Percentiles rank a stretch among this genome's conserved stretches.
These are phyloP conservation scores for Xylariaceae sp. DNA, from an alignment of 2,329 filamentous ascomycete genomes.

Conservation along the genomic window DNA sequence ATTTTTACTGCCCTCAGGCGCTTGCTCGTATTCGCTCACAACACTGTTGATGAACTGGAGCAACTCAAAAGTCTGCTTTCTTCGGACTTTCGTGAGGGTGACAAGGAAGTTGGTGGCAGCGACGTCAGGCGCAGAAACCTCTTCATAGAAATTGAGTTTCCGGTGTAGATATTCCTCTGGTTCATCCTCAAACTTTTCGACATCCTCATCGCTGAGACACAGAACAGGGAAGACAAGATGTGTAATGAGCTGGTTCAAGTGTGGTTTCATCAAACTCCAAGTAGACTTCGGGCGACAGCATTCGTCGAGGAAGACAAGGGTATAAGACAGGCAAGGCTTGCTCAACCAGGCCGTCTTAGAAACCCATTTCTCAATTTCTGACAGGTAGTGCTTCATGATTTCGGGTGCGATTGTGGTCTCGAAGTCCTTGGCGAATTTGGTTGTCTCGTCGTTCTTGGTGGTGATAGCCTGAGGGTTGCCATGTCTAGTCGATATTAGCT, in stretches of 20 bases:
- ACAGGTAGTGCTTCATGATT: conserved; percentile 92
- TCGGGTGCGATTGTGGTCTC: conserved; percentile 91
- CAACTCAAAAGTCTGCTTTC: conserved; percentile 95
- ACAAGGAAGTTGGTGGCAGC: conserved; percentile 97
- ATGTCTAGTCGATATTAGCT: conserved; percentile 65
- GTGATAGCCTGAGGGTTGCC: conserved; percentile 82
- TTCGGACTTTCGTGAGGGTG: conserved; percentile 89
- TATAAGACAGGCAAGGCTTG: conserved; percentile 91
- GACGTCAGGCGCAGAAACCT: conserved; percentile 92
- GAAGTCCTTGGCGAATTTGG: conserved; percentile 88
- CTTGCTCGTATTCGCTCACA: conserved; percentile 88
- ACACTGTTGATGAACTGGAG: conserved; percentile 94
- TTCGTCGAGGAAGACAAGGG: conserved; percentile 93
- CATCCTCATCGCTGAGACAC: conserved; percentile 89
- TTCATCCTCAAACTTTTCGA: conserved; percentile 92
- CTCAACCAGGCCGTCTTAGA: conserved; percentile 93
- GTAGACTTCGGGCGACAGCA: conserved; percentile 97
- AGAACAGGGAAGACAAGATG: conserved; percentile 96
- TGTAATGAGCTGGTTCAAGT: conserved; percentile 90
- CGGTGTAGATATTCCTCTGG: conserved; percentile 96
- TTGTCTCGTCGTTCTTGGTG: conserved; percentile 78
- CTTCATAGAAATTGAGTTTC: conserved; percentile 97
- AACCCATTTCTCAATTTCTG: conserved; percentile 97
- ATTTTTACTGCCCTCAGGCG: conserved; percentile 87
- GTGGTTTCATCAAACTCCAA: conserved; percentile 92